Evolutionary conservation across 2,329 filamentous ascomycete species (phyloP).

Genomic region (Epicoccum sorghinum): DNA sequence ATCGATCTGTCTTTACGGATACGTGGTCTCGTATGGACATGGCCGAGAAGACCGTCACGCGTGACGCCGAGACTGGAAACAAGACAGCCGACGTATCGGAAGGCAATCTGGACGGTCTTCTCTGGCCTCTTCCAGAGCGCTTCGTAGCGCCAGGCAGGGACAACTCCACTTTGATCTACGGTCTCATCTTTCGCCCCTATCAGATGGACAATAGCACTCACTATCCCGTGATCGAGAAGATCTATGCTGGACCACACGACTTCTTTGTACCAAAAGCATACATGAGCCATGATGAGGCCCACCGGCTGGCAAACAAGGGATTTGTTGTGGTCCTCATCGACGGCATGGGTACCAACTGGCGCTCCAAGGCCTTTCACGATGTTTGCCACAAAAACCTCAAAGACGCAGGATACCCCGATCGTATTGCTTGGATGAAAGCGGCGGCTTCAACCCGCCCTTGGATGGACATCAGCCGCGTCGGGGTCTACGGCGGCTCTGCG

Average conservation of each 20-base stretch:
- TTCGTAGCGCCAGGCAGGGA: slow-evolving; percentile 33
- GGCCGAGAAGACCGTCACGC: slow-evolving; percentile 25
- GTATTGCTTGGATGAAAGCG: slow-evolving; percentile 37
- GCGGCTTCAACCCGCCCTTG: slow-evolving; percentile 30
- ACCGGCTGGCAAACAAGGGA: slow-evolving; percentile 29
- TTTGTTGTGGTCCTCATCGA: slow-evolving; percentile 36
- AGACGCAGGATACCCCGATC: slow-evolving; percentile 36
- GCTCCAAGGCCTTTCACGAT: slow-evolving; percentile 38
- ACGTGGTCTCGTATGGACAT: slow-evolving; percentile 37
- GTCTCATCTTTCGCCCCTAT: slow-evolving; percentile 32
- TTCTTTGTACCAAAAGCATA: slow-evolving; percentile 34
- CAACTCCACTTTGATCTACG: slow-evolving; percentile 31
- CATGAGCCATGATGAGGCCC: slow-evolving; percentile 14
- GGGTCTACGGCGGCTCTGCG: slow-evolving; percentile 29
- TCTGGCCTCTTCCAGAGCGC: slow-evolving; percentile 32
- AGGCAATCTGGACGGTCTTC: slow-evolving; percentile 21
- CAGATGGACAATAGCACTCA: slow-evolving; percentile 32
- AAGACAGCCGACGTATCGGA: slow-evolving; percentile 20
- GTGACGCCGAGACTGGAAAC: slow-evolving; percentile 30
- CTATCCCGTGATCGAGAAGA: slow-evolving; percentile 36
- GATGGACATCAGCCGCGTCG: slow-evolving; percentile 32
- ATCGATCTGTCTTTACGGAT: slow-evolving; percentile 27
- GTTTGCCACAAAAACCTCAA: slow-evolving; percentile 36
- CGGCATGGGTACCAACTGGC: slow-evolving; percentile 40
- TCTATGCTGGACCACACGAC: slow-evolving; percentile 36